Conservation (phyloP, 352 stramenopile genomes). For the Pythium apleroticum region DNA sequence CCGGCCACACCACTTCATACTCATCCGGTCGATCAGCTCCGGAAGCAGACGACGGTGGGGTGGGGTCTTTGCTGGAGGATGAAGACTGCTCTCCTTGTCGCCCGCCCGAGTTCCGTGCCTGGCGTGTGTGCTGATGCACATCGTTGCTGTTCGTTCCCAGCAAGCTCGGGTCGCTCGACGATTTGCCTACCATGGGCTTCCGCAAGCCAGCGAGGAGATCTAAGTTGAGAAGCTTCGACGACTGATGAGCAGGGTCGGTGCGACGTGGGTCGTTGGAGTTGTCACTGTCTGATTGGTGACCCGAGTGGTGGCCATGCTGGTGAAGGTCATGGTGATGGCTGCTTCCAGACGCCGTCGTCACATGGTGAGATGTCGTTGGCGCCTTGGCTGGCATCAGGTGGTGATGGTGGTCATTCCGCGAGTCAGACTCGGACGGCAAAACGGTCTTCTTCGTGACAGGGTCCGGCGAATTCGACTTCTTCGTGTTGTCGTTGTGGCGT, state of each 20-base stretch:
- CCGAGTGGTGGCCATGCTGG: slow-evolving; percentile 1
- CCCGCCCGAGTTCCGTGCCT: slow-evolving; percentile 19
- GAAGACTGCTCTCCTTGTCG: slow-evolving; percentile 14
- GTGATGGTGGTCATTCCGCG: slow-evolving; percentile 22
- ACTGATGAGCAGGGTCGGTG: neutral
- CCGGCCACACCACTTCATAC: slow-evolving; percentile 47
- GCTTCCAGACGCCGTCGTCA: slow-evolving; percentile 1
- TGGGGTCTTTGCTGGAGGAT: slow-evolving; percentile 2
- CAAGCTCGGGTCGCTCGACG: slow-evolving; percentile 19
- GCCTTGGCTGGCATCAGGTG: slow-evolving; percentile 16
- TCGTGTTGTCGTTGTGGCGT: slow-evolving; percentile 16
- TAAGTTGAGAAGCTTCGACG: slow-evolving; percentile 31
- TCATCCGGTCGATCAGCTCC: slow-evolving; percentile 26
- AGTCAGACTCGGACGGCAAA: slow-evolving; percentile 14
- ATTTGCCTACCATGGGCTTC: slow-evolving; percentile 21
- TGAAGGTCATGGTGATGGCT: slow-evolving; percentile 4
- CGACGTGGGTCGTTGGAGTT: slow-evolving; percentile 8
- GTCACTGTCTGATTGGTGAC: slow-evolving; percentile 14
- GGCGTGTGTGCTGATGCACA: neutral
- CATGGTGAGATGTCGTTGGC: slow-evolving; percentile 15
- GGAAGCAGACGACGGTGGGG: slow-evolving; percentile 9
- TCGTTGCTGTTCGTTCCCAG: neutral
- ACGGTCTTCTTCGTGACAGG: slow-evolving; percentile 26
- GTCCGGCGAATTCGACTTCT: slow-evolving; percentile 17
- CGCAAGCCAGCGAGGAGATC: slow-evolving; percentile 24